Evolutionary conservation across 2,329 filamentous ascomycete genomes (phyloP).

Genomic region (Cordyceps cicadae): DNA sequence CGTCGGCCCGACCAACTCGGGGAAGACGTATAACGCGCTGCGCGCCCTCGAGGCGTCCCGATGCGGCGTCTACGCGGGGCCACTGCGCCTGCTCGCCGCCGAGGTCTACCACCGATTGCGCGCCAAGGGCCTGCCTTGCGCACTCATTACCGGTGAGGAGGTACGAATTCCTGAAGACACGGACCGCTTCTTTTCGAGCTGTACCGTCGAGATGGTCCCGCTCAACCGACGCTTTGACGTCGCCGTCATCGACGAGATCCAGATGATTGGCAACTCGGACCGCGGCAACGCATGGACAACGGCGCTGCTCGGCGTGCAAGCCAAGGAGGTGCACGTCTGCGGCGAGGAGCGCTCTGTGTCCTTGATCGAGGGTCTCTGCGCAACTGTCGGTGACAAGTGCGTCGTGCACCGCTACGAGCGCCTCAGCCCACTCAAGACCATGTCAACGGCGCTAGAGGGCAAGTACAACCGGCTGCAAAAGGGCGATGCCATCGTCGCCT

Average conservation of each 20-base stretch:
- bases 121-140: conserved; percentile 67
- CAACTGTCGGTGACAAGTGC: conserved; percentile 71
- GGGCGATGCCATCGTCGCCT: conserved; percentile 84
- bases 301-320: conserved; percentile 77
- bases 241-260: conserved; percentile 95
- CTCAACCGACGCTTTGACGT: conserved; percentile 61
- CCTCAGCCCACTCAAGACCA: conserved; percentile 66
- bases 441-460: conserved; percentile 53
- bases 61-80: conserved; percentile 81
- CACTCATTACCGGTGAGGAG: conserved; percentile 87
- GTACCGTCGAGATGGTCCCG: conserved; percentile 84
- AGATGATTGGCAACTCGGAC: conserved; percentile 78
- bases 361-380: conserved; percentile 69
- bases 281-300: conserved; percentile 94
- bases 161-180: conserved; percentile 56
- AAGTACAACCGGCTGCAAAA: conserved; percentile 64
- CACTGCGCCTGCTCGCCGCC: conserved; percentile 78
- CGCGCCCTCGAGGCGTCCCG: conserved; percentile 71
- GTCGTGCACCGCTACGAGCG: conserved; percentile 77
- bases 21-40: conserved; percentile 92
- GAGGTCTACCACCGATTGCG: conserved; percentile 88
- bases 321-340: conserved; percentile 85
- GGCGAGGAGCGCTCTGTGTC: conserved; percentile 79
- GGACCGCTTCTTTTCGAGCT: conserved; percentile 61
- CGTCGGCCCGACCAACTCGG: conserved; percentile 94